Evolutionary conservation across 257 asterid genomes (phyloP).

Genomic region (Perilla frutescens): DNA sequence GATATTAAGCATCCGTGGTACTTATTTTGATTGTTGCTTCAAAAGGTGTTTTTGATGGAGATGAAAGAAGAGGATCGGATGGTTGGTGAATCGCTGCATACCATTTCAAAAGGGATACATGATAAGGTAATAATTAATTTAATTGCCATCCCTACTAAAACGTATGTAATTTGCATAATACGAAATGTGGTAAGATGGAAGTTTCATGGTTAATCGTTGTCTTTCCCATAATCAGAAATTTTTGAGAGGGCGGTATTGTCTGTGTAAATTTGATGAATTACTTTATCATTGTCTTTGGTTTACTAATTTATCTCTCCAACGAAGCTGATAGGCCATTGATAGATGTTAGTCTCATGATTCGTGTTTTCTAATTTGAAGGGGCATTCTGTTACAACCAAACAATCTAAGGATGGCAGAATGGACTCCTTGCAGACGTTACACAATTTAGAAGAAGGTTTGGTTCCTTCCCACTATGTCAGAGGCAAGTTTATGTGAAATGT

Average conservation of each 20-base stretch:
- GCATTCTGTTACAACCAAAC: slow-evolving; percentile 69
- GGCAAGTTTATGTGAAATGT: background rate
- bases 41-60: slow-evolving; percentile 70
- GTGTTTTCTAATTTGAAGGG: slow-evolving; percentile 54
- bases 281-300: background rate
- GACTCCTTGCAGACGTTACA: slow-evolving; percentile 80
- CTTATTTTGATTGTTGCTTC: slow-evolving; percentile 2
- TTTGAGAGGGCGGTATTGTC: background rate
- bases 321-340: background rate
- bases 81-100: slow-evolving; percentile 72
- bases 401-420: slow-evolving; percentile 54
- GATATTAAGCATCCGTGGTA: background rate
- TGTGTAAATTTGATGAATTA: background rate
- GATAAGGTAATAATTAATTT: slow-evolving; percentile 70
- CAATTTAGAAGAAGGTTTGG: slow-evolving; percentile 83
- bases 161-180: background rate
- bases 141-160: background rate
- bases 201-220: background rate
- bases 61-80: slow-evolving; percentile 74
- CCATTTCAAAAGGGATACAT: slow-evolving; percentile 74
- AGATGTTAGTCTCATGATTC: slow-evolving; percentile 14
- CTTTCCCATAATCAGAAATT: background rate
- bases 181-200: background rate
- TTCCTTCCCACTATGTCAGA: slow-evolving; percentile 5
- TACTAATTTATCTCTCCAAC: background rate